A percentile compares a stretch with the other conserved stretches of the same genome.
Conservation (phyloP, 345 rosid genomes). For the Cardamine chenopodiifolia region DNA sequence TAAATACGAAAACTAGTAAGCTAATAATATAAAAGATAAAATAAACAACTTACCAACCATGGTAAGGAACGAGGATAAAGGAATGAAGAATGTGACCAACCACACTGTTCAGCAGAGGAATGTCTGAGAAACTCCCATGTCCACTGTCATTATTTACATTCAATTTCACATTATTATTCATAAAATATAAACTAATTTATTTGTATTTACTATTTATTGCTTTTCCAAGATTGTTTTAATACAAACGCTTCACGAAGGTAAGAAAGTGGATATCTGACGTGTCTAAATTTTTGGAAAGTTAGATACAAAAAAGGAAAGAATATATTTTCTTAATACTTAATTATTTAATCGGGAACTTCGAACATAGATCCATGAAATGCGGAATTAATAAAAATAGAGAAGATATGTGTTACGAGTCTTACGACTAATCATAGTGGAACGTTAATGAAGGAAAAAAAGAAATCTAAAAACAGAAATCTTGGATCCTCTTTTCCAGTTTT, state of each 20-base stretch:
- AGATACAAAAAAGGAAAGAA: neutral
- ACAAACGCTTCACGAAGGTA: neutral
- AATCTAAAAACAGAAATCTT: conserved; percentile 16
- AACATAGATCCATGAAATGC: conserved; percentile 42
- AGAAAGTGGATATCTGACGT: conserved; percentile 2
- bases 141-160: conserved; percentile 55
- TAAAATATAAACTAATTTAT: conserved; percentile 3
- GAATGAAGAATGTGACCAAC: conserved; percentile 80
- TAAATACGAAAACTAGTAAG: neutral
- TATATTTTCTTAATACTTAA: neutral
- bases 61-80: conserved; percentile 81
- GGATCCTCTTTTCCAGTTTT: conserved; percentile 33
- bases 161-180: conserved; percentile 15
- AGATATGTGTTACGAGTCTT: conserved; percentile 32
- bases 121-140: conserved; percentile 82
- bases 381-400: conserved; percentile 19
- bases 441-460: neutral
- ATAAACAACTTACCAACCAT: conserved; percentile 65
- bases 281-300: neutral
- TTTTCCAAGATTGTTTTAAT: neutral
- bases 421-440: conserved; percentile 17
- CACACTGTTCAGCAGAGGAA: conserved; percentile 56
- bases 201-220: neutral
- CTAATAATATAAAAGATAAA: neutral
- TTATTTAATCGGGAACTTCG: neutral